Evolutionary conservation across 2,329 filamentous ascomycete genomes (phyloP).

Genomic region (Dichotomopilus funicola): DNA sequence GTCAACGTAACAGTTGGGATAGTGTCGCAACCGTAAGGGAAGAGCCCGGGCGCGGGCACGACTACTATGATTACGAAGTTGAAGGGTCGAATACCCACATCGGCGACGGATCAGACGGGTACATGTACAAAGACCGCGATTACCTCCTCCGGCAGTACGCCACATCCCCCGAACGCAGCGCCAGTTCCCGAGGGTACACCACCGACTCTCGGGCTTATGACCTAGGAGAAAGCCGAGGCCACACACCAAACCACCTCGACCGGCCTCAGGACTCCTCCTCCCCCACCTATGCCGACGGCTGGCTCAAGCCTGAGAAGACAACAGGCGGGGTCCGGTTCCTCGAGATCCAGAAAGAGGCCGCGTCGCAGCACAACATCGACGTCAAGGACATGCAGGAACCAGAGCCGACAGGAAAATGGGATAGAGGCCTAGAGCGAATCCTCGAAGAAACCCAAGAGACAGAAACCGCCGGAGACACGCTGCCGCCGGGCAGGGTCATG

Average conservation of each 20-base stretch:
- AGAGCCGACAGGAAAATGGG: not conserved
- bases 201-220: no score
- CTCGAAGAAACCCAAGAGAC: conserved; percentile 25
- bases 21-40: not conserved
- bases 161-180: not conserved
- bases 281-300: not conserved
- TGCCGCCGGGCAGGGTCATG: conserved; percentile 31
- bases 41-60: not conserved
- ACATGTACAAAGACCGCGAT: not conserved
- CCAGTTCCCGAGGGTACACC: no score
- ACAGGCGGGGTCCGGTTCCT: not conserved
- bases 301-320: not conserved
- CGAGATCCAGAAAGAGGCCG: not conserved
- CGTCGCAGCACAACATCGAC: no score
- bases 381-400: not conserved
- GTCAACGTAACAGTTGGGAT: conserved; percentile 4
- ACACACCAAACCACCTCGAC: no score
- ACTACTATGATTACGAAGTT: conserved; percentile 3
- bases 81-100: conserved; percentile 1
- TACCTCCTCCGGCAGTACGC: not conserved
- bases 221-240: no score
- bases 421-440: not conserved
- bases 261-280: no score
- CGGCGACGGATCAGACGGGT: conserved; percentile 3
- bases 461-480: conserved; percentile 27